Base-by-base conservation (phyloP, 441 rosid species). In the Melastoma candidum region DNA sequence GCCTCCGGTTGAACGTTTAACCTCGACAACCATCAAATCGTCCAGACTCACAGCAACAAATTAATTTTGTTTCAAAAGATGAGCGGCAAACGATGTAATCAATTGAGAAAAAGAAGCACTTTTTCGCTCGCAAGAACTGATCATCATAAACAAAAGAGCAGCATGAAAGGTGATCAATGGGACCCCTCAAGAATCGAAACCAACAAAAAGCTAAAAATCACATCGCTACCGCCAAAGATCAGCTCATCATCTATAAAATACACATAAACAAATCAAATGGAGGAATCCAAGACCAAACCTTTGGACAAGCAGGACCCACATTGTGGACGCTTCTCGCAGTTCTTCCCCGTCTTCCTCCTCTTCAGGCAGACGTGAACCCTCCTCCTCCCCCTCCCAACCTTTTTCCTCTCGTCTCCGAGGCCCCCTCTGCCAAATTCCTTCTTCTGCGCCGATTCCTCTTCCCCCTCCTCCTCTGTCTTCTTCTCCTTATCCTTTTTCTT, bases 281-380 rank as follows among this genome's bases (percentile, higher is more conserved):
- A 52, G 39, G 0, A 43, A 3, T 43, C 73, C 48, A 29, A 45
- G 59, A 9, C 5, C 44, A 13, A 36, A 58, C 82, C 81, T 69
- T 66, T 58, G 45, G 60, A 64, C 65, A 64, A 68, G 47, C 47
- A 58, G 4, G 75, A 66, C 22, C 74, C 84, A 61, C 68, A 58
- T 39, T 74, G 75, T 25, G 68, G 58, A 60, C 73, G 36, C 3
- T 3, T 29, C 36, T 57, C 50, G 59, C 68, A 48, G 36, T 63
- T 66, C 64, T 71, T 81, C 4, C 67, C 64, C 62, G 81, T 83
- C 65, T 61, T 81, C 72, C 72, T 65, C 73, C 71, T 85, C 83
- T 88, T 88, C 63, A 69, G 72, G 66, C 72, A 74, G 51, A 78
- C 68, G 36, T 59, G 26, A 53, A 69, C 68, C 56, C 68, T 79